phyloP scores from a whole-genome alignment of 257 asterid species.

The Solanum clarkiae region DNA sequence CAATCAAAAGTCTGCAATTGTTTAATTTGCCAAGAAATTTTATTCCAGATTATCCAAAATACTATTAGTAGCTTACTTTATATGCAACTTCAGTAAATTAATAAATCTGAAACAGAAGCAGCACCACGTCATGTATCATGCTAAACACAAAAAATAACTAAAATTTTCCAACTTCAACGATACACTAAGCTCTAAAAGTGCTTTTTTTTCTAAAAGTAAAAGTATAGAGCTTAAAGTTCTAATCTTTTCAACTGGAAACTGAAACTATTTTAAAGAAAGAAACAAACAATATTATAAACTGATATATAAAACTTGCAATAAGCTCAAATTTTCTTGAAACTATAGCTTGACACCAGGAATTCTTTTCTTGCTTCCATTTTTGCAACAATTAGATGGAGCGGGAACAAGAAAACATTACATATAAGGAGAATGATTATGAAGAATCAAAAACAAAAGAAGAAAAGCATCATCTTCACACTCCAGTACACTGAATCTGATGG shows the following conservation, averaged over 20 bases:
- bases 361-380: not conserved
- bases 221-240: no score
- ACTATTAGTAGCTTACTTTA: not conserved
- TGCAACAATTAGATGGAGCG: not conserved
- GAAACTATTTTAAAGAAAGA: not conserved
- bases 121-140: not conserved
- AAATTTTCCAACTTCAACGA: not conserved
- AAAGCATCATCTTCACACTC: not conserved
- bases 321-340: not conserved
- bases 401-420: not conserved
- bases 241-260: not conserved
- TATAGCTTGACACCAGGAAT: not conserved
- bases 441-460: not conserved
- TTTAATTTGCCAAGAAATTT: not conserved
- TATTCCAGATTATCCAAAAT: not conserved
- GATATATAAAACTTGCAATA: not conserved
- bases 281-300: not conserved
- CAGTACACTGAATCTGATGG: slow-evolving; percentile 21
- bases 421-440: not conserved
- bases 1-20: not conserved
- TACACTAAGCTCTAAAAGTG: not conserved
- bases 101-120: not conserved
- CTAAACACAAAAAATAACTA: not conserved
- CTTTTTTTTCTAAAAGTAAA: not conserved
- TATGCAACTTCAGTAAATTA: not conserved